Percentiles rank a stretch among this genome's conserved stretches.
Evolutionary conservation across 257 asterid genomes (phyloP).

Genomic region (Fraxinus cuspidata): DNA sequence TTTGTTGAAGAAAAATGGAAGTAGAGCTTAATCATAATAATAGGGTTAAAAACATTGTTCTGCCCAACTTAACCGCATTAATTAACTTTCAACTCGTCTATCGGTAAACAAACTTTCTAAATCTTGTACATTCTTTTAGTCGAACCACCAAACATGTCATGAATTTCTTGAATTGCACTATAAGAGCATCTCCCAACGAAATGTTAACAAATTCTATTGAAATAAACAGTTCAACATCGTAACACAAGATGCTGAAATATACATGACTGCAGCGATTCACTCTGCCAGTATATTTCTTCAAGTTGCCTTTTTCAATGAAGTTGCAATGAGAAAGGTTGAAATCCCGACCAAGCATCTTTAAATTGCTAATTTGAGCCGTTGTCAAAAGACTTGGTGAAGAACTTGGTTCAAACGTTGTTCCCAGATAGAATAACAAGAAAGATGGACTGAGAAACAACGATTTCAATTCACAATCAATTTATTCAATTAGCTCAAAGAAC

Average conservation of each 20-base stretch:
- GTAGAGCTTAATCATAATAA: background rate
- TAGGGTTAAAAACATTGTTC: background rate
- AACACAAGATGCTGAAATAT: background rate
- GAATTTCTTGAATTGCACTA: background rate
- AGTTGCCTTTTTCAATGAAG: background rate
- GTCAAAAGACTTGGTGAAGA: background rate
- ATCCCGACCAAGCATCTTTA: background rate
- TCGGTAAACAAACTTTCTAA: background rate
- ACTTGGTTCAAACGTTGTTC: background rate
- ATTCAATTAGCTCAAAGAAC: constrained; percentile 51
- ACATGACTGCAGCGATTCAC: background rate
- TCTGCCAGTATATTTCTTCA: background rate
- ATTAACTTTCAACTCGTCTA: background rate
- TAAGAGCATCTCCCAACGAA: too few relatives aligned
- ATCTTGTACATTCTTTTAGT: background rate
- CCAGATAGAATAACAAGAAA: too few relatives aligned
- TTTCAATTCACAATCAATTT: background rate
- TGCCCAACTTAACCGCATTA: too few relatives aligned
- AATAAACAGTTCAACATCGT: background rate
- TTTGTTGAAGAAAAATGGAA: background rate
- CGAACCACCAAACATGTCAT: too few relatives aligned
- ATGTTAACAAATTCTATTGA: background rate
- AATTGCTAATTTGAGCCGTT: background rate
- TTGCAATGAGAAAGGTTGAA: background rate
- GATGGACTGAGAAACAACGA: too few relatives aligned